Conservation (phyloP, 768 basidiomycete genomes). For the Lactifluus volemus region DNA sequence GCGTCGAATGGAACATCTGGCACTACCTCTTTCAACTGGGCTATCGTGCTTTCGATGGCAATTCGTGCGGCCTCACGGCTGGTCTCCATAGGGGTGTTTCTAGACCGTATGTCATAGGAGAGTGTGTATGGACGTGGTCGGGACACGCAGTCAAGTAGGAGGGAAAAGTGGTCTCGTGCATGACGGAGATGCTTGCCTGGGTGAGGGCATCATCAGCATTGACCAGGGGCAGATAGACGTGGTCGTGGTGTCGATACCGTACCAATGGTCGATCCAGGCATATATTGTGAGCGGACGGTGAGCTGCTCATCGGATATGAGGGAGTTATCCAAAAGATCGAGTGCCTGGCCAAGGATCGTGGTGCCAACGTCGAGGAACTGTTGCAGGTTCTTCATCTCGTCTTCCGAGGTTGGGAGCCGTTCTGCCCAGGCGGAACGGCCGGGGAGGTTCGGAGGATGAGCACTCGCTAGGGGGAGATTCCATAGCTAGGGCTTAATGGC, state of each 20-base stretch:
- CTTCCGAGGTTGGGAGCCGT: constrained; percentile 1
- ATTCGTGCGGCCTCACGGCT: constrained; percentile 49
- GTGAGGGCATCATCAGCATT: not conserved
- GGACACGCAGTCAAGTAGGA: constrained; percentile 49
- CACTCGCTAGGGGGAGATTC: not conserved
- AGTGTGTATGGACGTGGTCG: constrained; percentile 42
- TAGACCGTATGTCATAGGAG: constrained; percentile 66
- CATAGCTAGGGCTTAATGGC: not conserved
- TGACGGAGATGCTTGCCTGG: constrained; percentile 82
- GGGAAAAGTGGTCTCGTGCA: constrained; percentile 73
- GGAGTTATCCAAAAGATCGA: constrained; percentile 60
- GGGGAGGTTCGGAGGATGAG: not conserved
- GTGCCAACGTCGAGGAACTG: constrained; percentile 60
- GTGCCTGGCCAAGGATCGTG: constrained; percentile 60
- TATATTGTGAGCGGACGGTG: constrained; percentile 53
- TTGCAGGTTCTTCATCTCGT: constrained; percentile 28
- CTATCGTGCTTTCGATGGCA: constrained; percentile 48
- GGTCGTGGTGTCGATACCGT: constrained; percentile 11
- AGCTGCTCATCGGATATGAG: constrained; percentile 65
- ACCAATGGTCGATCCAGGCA: constrained; percentile 90
- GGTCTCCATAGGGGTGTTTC: constrained; percentile 81
- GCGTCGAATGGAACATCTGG: constrained; percentile 42
- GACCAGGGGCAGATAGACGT: not conserved
- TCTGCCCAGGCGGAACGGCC: constrained; percentile 4
- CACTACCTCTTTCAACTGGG: constrained; percentile 45